phyloP scores from a whole-genome alignment of 345 rosid genomes.

The Eucalyptus marginata region DNA sequence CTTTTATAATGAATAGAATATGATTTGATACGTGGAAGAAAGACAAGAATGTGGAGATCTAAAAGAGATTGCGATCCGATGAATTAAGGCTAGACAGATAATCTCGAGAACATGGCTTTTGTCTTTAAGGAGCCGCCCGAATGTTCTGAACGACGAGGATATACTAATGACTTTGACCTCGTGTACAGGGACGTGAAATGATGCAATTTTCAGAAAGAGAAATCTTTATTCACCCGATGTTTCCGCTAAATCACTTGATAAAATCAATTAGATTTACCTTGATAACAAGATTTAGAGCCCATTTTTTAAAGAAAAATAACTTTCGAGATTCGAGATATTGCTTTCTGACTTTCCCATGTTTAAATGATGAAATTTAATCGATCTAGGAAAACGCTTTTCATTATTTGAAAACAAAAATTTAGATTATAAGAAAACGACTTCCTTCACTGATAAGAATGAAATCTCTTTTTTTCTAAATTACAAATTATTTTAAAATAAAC shows the following conservation, averaged over 20 bases:
- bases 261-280: not conserved
- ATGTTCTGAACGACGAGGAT: not conserved
- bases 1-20: not conserved
- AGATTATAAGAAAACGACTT: no score
- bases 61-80: not conserved
- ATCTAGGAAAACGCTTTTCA: accelerated
- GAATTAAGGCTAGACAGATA: not conserved
- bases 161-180: not conserved
- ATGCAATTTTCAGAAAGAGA: not conserved
- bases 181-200: not conserved
- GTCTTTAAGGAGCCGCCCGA: not conserved
- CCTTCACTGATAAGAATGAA: accelerated
- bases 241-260: not conserved
- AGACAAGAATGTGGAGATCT: not conserved
- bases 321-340: no score
- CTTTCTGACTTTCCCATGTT: no score
- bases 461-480: no score
- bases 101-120: not conserved
- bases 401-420: no score
- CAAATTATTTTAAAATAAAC: no score
- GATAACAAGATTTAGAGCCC: not conserved
- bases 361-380: no score
- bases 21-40: not conserved
- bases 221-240: not conserved
- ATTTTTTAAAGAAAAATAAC: no score